Evolutionary conservation across 2,329 filamentous ascomycete species (phyloP), one percentile per base, ranked within the genome.

Genomic region (Alternaria ethzedia): DNA sequence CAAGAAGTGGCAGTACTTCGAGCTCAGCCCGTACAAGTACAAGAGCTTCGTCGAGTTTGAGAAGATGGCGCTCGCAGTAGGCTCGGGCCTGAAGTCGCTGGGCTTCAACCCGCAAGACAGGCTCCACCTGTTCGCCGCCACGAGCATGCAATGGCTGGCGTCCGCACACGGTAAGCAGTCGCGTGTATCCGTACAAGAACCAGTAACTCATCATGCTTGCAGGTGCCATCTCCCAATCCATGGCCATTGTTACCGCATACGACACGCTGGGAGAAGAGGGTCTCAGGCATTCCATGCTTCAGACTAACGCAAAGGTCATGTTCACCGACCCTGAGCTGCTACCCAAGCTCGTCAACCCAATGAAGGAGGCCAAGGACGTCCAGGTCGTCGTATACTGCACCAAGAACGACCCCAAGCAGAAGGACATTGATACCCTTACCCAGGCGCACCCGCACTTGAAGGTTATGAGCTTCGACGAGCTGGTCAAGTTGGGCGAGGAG

Each of bases 191-290:
- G 3, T 36, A 20, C 28, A 21, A 20, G 2, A 13, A 11, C n/a
- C 26, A 15, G 20, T 30, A 3, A 46, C 69, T 77, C 44, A 76
- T 55, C 30, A 21, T 43, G 28, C 12, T 11, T 21, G 20, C 44
- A 85, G 84, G 84, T 84, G 91, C 88, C 59, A 82, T 89, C 20
- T 94, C 94, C 15, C 95, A 98, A 81, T 94, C 92, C 47, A 89
- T 97, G 79, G 89, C 92, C 63, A 94, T 97, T 70, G 95, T 97
- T 54, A 98, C 95, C 49, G 94, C 94, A 54, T 97, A 97, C 81
- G 94, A 97, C 80, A 97, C 94, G 28, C 90, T 97, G 47, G 94
- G 94, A 57, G 88, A 93, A 74, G 89, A 90, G 66, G 94, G 94
- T 50, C 87, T 97, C 67, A 89, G 91, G 82, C 94, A 97, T 83